A percentile compares a stretch with the other conserved stretches of the same genome.
Evolutionary conservation across 306 rosid genomes (phyloP).

Genomic region (Calophaca sinica): DNA sequence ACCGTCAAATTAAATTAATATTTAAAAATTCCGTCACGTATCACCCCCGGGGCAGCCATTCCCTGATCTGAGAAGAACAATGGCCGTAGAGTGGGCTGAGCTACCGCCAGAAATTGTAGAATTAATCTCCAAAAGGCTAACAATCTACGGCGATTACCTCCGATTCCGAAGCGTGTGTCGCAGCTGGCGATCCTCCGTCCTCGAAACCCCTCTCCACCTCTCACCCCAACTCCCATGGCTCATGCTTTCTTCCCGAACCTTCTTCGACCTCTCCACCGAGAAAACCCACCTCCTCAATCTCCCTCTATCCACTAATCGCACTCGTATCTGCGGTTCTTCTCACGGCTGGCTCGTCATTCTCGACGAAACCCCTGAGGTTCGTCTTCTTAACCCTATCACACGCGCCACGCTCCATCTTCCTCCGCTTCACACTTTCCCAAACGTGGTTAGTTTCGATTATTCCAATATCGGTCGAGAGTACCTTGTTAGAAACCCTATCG

Average conservation of each 20-base stretch:
- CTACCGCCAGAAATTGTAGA: slow-evolving; percentile 67
- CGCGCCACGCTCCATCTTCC: slow-evolving; percentile 59
- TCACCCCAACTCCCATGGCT: slow-evolving; percentile 80
- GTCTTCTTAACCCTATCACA: slow-evolving; percentile 68
- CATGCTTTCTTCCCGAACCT: slow-evolving; percentile 62
- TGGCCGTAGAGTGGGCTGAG: slow-evolving; percentile 58
- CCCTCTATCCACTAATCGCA: slow-evolving; percentile 56
- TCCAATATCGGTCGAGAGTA: slow-evolving; percentile 71
- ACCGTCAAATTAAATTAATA: no score
- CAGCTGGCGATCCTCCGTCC: slow-evolving; percentile 57
- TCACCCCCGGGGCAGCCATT: no score
- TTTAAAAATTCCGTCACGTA: no score
- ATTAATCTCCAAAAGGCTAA: slow-evolving; percentile 49
- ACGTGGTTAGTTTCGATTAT: slow-evolving; percentile 58
- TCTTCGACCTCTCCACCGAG: slow-evolving; percentile 59
- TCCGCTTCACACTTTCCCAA: slow-evolving; percentile 68
- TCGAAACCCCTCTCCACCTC: slow-evolving; percentile 60
- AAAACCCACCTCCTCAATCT: slow-evolving; percentile 64
- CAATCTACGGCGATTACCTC: slow-evolving; percentile 59
- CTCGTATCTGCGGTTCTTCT: slow-evolving; percentile 74
- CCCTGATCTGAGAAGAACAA: background rate
- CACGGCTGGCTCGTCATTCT: slow-evolving; percentile 72
- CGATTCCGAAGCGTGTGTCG: slow-evolving; percentile 61
- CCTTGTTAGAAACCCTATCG: slow-evolving; percentile 41
- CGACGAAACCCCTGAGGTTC: slow-evolving; percentile 61